Evolutionary conservation across 192 early-diverging fungal genomes (phyloP).

Genomic region (Coemansia sp.): DNA sequence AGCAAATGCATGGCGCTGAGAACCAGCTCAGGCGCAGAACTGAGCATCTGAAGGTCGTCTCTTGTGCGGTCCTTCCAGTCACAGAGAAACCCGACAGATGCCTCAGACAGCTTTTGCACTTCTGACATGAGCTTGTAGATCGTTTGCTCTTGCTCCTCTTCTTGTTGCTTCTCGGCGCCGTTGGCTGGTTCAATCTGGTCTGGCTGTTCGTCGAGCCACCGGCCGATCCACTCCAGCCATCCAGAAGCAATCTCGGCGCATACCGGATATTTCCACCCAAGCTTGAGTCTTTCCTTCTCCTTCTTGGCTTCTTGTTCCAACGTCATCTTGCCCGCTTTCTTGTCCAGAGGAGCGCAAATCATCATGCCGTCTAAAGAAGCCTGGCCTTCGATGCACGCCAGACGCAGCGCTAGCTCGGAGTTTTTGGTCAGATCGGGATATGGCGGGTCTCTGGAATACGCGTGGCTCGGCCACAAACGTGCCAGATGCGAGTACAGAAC

Average conservation of each 20-base stretch:
- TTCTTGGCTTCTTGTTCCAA: not conserved
- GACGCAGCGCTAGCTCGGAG: constrained; percentile 30
- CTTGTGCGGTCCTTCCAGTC: constrained; percentile 41
- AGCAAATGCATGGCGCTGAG: constrained; percentile 29
- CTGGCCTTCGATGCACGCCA: constrained; percentile 46
- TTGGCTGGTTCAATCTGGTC: not conserved
- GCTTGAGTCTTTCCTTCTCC: constrained; percentile 6
- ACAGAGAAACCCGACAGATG: constrained; percentile 24
- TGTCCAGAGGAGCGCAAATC: constrained; percentile 19
- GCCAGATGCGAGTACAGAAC: constrained; percentile 41
- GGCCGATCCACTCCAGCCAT: constrained; percentile 43
- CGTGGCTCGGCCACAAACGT: constrained; percentile 35
- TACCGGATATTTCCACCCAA: constrained; percentile 47
- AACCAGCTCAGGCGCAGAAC: constrained; percentile 16
- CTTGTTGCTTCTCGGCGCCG: constrained; percentile 14
- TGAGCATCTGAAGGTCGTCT: constrained; percentile 25
- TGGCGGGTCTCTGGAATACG: constrained; percentile 12
- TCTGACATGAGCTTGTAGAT: constrained; percentile 38
- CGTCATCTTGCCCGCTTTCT: not conserved
- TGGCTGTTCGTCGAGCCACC: constrained; percentile 41
- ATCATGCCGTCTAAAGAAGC: constrained; percentile 45
- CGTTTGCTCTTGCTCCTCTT: not conserved
- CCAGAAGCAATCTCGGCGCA: constrained; percentile 40
- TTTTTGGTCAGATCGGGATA: not conserved
- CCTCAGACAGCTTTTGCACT: constrained; percentile 26